phyloP scores from a whole-genome alignment of 2,329 filamentous ascomycete genomes.

The Diaporthe citriasiana region DNA sequence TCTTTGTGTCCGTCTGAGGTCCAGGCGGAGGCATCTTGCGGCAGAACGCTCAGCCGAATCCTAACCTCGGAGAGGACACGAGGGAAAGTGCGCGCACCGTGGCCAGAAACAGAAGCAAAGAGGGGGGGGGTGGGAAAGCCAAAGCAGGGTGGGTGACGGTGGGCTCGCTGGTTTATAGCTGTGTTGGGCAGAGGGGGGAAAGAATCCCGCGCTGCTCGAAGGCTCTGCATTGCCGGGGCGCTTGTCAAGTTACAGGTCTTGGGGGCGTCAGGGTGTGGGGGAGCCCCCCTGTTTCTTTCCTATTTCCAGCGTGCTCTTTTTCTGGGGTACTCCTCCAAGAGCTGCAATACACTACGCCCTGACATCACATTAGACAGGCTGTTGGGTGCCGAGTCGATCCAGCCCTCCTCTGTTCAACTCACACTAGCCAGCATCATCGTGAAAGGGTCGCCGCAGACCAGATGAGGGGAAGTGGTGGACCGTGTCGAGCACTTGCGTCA shows the following conservation, averaged over 20 bases:
- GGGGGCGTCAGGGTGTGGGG: constrained; percentile 5
- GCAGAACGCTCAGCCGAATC: constrained; percentile 5
- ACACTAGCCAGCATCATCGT: constrained; percentile 27
- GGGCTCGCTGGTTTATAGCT: constrained; percentile 27
- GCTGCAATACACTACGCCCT: background rate
- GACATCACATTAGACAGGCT: constrained; percentile 14
- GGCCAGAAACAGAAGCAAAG: constrained; percentile 14
- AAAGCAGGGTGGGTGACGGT: constrained; percentile 4
- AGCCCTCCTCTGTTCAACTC: background rate
- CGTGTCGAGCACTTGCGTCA: constrained; percentile 25
- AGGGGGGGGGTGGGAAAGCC: constrained; percentile 1
- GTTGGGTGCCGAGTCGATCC: background rate
- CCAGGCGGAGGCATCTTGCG: constrained; percentile 19
- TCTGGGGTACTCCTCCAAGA: background rate
- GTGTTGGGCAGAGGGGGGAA: constrained; percentile 19
- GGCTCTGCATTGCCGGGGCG: constrained; percentile 8
- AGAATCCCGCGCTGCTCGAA: constrained; percentile 15
- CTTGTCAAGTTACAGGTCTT: background rate
- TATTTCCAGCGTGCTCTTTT: background rate
- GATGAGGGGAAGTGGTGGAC: constrained; percentile 5
- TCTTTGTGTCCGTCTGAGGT: constrained; percentile 22
- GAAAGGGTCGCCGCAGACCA: background rate
- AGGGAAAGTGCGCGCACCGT: constrained; percentile 21
- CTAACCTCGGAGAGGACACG: background rate
- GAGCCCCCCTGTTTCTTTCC: background rate